These are phyloP conservation scores for Pharnaceum exiguum DNA, from an alignment of 148 eudicot species.

Conservation along the genomic window DNA sequence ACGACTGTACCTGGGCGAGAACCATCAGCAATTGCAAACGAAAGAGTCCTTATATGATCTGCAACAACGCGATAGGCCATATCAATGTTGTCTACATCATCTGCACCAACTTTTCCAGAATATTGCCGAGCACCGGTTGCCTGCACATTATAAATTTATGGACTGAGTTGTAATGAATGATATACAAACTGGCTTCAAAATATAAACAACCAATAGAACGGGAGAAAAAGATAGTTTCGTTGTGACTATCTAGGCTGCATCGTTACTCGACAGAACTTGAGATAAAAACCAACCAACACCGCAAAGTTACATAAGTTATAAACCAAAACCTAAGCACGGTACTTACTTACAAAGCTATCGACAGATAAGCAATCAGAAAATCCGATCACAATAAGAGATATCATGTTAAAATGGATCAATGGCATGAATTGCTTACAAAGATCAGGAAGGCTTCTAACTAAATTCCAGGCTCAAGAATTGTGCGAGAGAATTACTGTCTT, in stretches of 20 bases:
- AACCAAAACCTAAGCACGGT: too few relatives aligned
- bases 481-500: too few relatives aligned
- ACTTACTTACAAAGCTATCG: too few relatives aligned
- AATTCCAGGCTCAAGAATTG: too few relatives aligned
- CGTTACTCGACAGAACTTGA: not conserved
- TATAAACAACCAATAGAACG: not conserved
- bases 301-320: not conserved
- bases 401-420: too few relatives aligned
- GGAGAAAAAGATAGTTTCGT: not conserved
- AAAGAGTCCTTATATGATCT: conserved; percentile 95
- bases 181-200: too few relatives aligned
- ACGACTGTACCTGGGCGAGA: conserved; percentile 74
- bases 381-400: too few relatives aligned
- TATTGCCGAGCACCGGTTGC: conserved; percentile 79
- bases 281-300: not conserved
- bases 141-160: too few relatives aligned
- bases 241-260: not conserved
- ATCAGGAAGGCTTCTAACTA: too few relatives aligned
- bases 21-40: conserved; percentile 99
- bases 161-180: too few relatives aligned
- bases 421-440: too few relatives aligned
- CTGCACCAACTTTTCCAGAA: conserved; percentile 84
- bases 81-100: conserved; percentile 82
- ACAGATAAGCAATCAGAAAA: too few relatives aligned
- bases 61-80: conserved; percentile 99